Evolutionary conservation across 139 green algal genomes (phyloP).

Genomic region (Chlorella sorokiniana): DNA sequence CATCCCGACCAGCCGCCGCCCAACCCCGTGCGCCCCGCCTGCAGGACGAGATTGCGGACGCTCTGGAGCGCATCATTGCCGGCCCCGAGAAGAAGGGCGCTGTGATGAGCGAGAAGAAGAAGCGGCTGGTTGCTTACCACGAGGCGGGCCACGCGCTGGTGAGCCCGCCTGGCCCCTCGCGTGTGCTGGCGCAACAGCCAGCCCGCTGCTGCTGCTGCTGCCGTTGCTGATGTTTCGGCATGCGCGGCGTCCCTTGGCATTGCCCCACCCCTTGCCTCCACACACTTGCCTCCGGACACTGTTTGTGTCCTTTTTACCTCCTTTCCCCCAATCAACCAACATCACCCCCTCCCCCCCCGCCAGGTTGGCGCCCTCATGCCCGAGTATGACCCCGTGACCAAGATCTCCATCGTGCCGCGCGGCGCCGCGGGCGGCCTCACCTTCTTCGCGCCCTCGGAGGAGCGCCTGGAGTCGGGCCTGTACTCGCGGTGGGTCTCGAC

Average conservation of each 20-base stretch:
- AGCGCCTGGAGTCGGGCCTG: constrained; percentile 90
- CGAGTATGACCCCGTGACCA: constrained; percentile 99
- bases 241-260: neutral
- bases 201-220: neutral
- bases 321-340: neutral
- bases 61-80: constrained; percentile 98
- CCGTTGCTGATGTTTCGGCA: neutral
- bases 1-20: too few species aligned
- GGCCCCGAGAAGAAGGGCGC: constrained; percentile 98
- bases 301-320: too few species aligned
- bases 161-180: neutral
- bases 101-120: constrained; percentile 96
- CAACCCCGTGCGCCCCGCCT: neutral
- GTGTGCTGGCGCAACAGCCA: too few species aligned
- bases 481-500: constrained; percentile 71
- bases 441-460: constrained; percentile 92
- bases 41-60: constrained; percentile 97
- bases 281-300: too few species aligned
- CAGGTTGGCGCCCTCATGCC: constrained; percentile 95
- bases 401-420: constrained; percentile 98
- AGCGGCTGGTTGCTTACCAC: constrained; percentile 97
- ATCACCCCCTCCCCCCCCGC: neutral
- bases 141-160: constrained; percentile 91
- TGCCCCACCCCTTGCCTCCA: neutral
- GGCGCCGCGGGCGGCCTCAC: constrained; percentile 93